phyloP scores from a whole-genome alignment of 2,329 filamentous ascomycete species.

The Pochonia chlamydosporia region DNA sequence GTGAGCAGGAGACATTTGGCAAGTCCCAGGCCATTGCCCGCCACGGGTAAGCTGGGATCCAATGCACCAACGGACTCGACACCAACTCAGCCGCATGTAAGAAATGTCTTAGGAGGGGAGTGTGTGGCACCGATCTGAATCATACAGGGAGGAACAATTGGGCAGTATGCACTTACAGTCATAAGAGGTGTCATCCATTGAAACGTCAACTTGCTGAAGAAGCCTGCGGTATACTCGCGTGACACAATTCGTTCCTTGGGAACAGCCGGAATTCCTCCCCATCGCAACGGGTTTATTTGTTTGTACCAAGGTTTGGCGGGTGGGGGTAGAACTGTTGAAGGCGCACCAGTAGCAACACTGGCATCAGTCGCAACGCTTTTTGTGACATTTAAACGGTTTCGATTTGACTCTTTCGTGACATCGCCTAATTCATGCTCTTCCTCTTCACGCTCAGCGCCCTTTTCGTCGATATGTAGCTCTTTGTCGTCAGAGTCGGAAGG shows the following conservation, averaged over 20 bases:
- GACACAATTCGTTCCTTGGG: slow-evolving; percentile 50
- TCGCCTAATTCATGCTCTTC: slow-evolving; percentile 13
- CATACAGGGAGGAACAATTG: too few relatives aligned
- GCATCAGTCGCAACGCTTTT: slow-evolving; percentile 49
- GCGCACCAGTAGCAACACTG: slow-evolving; percentile 42
- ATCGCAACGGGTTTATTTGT: slow-evolving; percentile 54
- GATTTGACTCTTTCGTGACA: background rate
- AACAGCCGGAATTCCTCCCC: slow-evolving; percentile 50
- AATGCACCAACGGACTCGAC: too few relatives aligned
- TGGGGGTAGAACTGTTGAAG: slow-evolving; percentile 21
- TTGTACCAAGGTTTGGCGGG: slow-evolving; percentile 53
- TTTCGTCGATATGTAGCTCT: background rate
- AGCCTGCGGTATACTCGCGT: slow-evolving; percentile 65
- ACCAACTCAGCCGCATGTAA: too few relatives aligned
- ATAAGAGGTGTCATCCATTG: slow-evolving; percentile 90
- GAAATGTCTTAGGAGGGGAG: too few relatives aligned
- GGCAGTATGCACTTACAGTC: slow-evolving; percentile 42
- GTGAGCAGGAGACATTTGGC: too few relatives aligned
- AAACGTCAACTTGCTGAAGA: slow-evolving; percentile 73
- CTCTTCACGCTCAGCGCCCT: background rate
- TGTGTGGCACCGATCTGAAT: too few relatives aligned
- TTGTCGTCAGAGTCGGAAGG: background rate
- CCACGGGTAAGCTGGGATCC: too few relatives aligned
- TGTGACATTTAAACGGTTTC: slow-evolving; percentile 21
- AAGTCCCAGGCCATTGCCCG: too few relatives aligned